phyloP scores from a whole-genome alignment of 352 stramenopile genomes.

The Blastocystis sp. region DNA sequence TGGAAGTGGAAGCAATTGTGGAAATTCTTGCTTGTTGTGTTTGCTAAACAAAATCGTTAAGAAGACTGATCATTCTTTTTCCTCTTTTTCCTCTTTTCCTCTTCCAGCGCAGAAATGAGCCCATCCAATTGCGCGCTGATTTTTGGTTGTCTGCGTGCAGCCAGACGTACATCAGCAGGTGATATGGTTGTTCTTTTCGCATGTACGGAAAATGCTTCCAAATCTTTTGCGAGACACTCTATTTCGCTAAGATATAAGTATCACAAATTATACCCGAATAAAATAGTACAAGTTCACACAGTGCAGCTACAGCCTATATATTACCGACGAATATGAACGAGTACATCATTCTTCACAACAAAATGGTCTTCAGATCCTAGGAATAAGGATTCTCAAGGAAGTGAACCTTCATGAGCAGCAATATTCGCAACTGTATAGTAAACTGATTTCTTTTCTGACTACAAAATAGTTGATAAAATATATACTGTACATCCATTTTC shows the following conservation, averaged over 20 bases:
- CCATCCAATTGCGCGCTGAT: neutral
- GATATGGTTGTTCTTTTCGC: conserved; percentile 3
- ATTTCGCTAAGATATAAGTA: neutral
- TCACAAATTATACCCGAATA: neutral
- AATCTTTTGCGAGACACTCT: conserved; percentile 31
- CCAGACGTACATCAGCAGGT: neutral
- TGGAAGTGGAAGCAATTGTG: conserved; percentile 48
- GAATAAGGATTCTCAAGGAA: neutral
- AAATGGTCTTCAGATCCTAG: neutral
- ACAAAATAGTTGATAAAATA: neutral
- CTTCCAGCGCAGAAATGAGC: neutral
- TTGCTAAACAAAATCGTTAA: neutral
- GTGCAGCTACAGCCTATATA: neutral
- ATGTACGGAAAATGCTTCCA: conserved; percentile 41
- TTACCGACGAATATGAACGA: neutral
- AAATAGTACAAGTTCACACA: conserved; percentile 16
- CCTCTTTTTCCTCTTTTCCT: conserved; percentile 32
- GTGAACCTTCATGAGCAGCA: neutral
- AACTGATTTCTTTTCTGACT: conserved; percentile 3
- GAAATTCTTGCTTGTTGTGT: conserved; percentile 33
- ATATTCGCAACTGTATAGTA: conserved; percentile 50
- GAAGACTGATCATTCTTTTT: conserved; percentile 29
- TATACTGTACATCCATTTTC: conserved; percentile 43
- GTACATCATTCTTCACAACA: neutral
- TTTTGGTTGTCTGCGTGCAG: neutral